Base-by-base conservation (phyloP, 2,329 filamentous ascomycete species). In the Xylariaceae sp. region DNA sequence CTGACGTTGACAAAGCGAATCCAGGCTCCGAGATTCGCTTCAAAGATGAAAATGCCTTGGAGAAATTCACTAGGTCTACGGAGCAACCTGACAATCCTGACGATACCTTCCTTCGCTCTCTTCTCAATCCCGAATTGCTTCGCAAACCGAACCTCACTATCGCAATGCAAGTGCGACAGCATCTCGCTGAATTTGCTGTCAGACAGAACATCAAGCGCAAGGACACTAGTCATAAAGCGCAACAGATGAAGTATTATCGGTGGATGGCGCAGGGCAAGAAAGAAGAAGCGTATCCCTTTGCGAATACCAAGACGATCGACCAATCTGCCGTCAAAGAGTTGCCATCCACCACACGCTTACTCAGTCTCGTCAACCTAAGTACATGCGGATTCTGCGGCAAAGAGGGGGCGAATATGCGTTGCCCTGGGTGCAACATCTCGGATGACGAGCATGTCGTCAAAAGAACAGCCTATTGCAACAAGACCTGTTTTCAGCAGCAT, bases 391-490 rank as follows among this genome's bases (percentile, higher is more conserved):
- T 40, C 11, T 54, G 51, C 21, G 40, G 44, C 14, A 53, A 51
- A n/a, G 3, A 14, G 12, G 48, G 22, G 8, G 50, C 37, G 12
- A 47, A 45, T 22, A 21, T 44, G 37, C 20, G 40, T 36, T 53
- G 51, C 6, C 45, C 45, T 3, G 16, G 11, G 7, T 53, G 51
- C 37, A 27, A 20, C 27, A 29, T 52, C 32, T 7, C 23, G 4
- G 40, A 47, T 14, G 43, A 52, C 0, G 21, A n/a, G 17, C 22
- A 32, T 16, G 20, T 52, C 11, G 12, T 53, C 2, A 7, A 32
- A 7, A 49, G 40, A 32, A 51, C 51, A 4, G 22, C 40, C 4
- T 53, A 53, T 44, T 53, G 51, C 38, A 53, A 53, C 11, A 52
- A 47, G 45, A 36, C 36, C 25, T 53, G 51, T 36, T 38, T 45